phyloP scores from a whole-genome alignment of 2,329 filamentous ascomycete genomes.

The Calonectria multiphialidica region DNA sequence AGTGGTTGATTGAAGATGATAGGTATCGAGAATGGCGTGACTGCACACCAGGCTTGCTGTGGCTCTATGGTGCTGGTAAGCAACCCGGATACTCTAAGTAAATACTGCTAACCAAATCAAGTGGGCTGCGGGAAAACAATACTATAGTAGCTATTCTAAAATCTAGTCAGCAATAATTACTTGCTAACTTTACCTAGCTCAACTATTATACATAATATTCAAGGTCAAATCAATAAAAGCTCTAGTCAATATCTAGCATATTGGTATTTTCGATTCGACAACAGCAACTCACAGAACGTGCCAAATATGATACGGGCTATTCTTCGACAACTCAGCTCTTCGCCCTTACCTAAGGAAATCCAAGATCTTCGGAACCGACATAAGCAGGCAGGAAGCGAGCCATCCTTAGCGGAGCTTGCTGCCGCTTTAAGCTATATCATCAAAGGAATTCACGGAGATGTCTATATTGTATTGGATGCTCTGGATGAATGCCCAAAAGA shows the following conservation, averaged over 20 bases:
- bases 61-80: background rate
- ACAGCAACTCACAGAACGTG: background rate
- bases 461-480: background rate
- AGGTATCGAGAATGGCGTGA: background rate
- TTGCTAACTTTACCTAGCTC: background rate
- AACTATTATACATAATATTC: background rate
- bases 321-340: background rate
- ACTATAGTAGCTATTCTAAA: background rate
- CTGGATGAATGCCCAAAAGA: background rate
- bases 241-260: background rate
- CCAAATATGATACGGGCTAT: background rate
- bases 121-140: background rate
- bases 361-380: background rate
- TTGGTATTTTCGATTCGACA: background rate
- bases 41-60: background rate
- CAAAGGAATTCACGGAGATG: background rate
- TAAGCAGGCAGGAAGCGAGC: background rate
- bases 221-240: background rate
- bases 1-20: background rate
- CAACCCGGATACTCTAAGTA: background rate
- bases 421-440: background rate
- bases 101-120: background rate
- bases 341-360: background rate
- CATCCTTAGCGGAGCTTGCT: background rate
- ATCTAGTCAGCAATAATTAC: background rate